These are phyloP conservation scores for Brasilioporus rufonigricans DNA, from an alignment of 768 basidiomycete species.

Conservation along the genomic window DNA sequence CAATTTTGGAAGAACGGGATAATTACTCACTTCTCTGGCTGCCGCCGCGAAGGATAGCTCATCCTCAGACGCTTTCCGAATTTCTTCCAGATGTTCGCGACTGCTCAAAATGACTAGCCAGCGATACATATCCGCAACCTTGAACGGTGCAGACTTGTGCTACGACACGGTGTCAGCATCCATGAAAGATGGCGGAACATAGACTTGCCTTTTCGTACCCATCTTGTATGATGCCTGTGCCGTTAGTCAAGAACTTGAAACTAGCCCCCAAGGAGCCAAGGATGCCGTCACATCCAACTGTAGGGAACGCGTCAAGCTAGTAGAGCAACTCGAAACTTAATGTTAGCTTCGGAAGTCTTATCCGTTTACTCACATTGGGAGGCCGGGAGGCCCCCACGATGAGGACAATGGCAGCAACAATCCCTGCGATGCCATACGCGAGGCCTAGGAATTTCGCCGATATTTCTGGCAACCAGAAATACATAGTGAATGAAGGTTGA, in stretches of 20 bases:
- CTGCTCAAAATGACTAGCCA: background rate
- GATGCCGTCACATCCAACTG: background rate
- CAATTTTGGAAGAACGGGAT: background rate
- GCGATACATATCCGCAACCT: background rate
- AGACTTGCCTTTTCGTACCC: conserved; percentile 32
- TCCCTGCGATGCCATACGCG: background rate
- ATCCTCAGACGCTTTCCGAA: background rate
- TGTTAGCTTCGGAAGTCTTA: background rate
- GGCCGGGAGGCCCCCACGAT: background rate
- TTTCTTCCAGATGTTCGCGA: background rate
- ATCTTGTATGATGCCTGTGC: conserved; percentile 23
- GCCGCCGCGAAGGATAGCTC: background rate
- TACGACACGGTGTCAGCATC: background rate
- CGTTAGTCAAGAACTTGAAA: conserved; percentile 6
- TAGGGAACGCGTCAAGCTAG: background rate
- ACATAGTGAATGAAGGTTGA: background rate
- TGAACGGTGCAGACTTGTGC: background rate
- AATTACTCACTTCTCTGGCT: background rate
- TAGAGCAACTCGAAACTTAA: background rate
- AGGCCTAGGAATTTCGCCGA: background rate
- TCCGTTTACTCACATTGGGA: background rate
- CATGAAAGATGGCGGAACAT: no score
- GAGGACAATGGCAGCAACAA: background rate
- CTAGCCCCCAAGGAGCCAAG: background rate
- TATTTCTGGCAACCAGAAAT: background rate